Evolutionary conservation across 768 basidiomycete genomes (phyloP).

Genomic region (Panellus pusillus): DNA sequence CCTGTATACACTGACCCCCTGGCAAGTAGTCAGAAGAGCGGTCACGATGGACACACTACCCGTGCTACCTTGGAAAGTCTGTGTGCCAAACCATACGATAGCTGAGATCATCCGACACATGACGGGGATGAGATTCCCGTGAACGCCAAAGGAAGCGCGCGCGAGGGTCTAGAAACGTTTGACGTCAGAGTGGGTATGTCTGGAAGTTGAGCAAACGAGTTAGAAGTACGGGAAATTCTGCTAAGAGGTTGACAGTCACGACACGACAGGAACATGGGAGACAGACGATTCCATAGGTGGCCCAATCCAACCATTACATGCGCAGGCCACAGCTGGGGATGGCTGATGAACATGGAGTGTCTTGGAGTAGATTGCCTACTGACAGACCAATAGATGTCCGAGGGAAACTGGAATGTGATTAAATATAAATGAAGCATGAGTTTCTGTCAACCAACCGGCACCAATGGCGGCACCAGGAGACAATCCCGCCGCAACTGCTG

Average conservation of each 20-base stretch:
- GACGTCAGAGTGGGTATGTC: too few relatives aligned
- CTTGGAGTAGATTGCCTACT: neutral
- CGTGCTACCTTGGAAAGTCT: slow-evolving; percentile 20
- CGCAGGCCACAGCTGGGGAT: slow-evolving; percentile 18
- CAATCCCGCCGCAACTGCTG: slow-evolving; percentile 18
- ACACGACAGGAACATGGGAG: neutral
- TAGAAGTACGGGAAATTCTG: slow-evolving; percentile 21
- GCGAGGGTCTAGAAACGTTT: slow-evolving; percentile 1
- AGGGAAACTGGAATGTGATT: slow-evolving; percentile 12
- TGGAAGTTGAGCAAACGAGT: too few relatives aligned
- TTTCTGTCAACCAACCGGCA: slow-evolving; percentile 6
- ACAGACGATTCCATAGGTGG: slow-evolving; percentile 21
- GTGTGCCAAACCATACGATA: slow-evolving; percentile 22
- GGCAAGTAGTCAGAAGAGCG: neutral
- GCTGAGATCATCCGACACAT: slow-evolving; percentile 22
- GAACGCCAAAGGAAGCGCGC: slow-evolving; percentile 19
- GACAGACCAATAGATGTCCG: slow-evolving; percentile 22
- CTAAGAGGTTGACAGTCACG: neutral
- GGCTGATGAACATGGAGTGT: neutral
- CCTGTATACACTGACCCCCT: slow-evolving; percentile 23
- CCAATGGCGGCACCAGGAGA: slow-evolving; percentile 21
- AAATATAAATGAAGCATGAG: neutral
- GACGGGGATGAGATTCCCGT: slow-evolving; percentile 21
- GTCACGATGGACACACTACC: neutral
- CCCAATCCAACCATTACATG: slow-evolving; percentile 22